These are phyloP conservation scores for Pseudevernia furfuracea DNA, from an alignment of 495 filamentous ascomycete genomes.

Conservation along the genomic window DNA sequence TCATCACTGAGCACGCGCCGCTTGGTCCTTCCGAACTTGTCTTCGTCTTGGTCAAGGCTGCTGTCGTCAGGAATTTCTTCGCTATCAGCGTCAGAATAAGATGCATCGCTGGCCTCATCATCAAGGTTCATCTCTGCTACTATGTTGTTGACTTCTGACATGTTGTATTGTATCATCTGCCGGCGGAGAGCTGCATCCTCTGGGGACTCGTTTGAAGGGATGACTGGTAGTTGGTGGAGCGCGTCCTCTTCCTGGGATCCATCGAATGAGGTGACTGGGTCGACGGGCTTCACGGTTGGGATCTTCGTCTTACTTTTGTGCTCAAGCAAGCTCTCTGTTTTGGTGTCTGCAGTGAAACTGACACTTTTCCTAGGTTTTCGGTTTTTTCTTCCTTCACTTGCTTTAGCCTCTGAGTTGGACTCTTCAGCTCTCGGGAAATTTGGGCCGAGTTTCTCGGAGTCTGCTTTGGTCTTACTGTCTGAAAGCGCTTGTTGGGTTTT, in stretches of 20 bases:
- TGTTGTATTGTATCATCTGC: constrained; percentile 86
- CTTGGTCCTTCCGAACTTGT: constrained; percentile 62
- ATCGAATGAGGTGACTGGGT: constrained; percentile 40
- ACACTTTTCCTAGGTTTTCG: constrained; percentile 26
- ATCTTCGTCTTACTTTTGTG: constrained; percentile 7
- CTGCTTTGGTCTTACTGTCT: neutral
- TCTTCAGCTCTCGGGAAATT: neutral
- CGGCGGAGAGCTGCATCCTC: constrained; percentile 76
- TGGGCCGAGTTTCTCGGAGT: neutral
- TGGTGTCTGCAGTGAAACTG: constrained; percentile 8
- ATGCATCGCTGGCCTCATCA: constrained; percentile 50
- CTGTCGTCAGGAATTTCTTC: constrained; percentile 49
- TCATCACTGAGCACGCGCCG: constrained; percentile 56
- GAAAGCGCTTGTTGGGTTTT: neutral
- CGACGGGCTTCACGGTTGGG: neutral
- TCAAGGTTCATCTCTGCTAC: constrained; percentile 91
- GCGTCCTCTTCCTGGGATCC: constrained; percentile 72
- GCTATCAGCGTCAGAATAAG: constrained; percentile 39
- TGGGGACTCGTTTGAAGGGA: constrained; percentile 56
- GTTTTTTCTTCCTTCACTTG: neutral
- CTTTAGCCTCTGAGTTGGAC: no score
- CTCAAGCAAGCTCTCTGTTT: constrained; percentile 2
- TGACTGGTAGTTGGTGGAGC: constrained; percentile 56
- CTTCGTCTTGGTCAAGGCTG: constrained; percentile 53
- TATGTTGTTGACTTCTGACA: constrained; percentile 76